Evolutionary conservation across 2,329 filamentous ascomycete species (phyloP), one percentile per base, ranked within the genome.

Genomic region (Venturia aucupariae): DNA sequence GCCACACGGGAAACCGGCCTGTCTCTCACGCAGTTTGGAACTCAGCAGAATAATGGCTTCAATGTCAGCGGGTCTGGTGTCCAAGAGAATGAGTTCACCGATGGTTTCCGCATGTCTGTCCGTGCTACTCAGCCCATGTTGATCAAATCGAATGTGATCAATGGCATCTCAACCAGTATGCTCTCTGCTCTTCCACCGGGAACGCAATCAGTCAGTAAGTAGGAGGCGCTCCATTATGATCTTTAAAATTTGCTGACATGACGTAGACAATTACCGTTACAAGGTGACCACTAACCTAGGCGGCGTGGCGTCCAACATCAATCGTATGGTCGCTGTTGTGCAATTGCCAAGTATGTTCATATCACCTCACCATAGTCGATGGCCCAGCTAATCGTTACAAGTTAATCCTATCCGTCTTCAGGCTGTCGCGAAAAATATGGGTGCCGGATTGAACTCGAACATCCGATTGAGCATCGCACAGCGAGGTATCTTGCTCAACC

Each of bases 81-180:
- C 15, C 73, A 75, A 66, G 73, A 75, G 69, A 73, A 73, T 63
- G 73, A 75, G 67, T 75, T 74, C 65, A 69, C 71, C 62, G 73
- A 75, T 64, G 73, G 73, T 48, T 75, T 75, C 70, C 70, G 73
- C 42, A 74, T 74, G 71, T 72, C 73, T 4, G 70, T 72, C 30
- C 70, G 71, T 35, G 72, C 73, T 32, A 71, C 73, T 22, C 73
- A 75, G 63, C 73, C 73, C 8, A 72, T 74, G 70, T 68, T 68
- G 15, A 73, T 75, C 70, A 75, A 71, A 46, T 72, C 74, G 32
- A 66, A 75, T 61, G 72, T 74, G 59, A 72, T 73, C 65, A 68
- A 75, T 44, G 73, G 73, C 32, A 66, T 75, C 60, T 71, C 73
- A 60, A 65, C 64, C 30, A 65, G 72, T 64, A 74, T 74, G 73